These are phyloP conservation scores for Davidsoniella australis DNA, from an alignment of 2,329 filamentous ascomycete species.

Conservation along the genomic window DNA sequence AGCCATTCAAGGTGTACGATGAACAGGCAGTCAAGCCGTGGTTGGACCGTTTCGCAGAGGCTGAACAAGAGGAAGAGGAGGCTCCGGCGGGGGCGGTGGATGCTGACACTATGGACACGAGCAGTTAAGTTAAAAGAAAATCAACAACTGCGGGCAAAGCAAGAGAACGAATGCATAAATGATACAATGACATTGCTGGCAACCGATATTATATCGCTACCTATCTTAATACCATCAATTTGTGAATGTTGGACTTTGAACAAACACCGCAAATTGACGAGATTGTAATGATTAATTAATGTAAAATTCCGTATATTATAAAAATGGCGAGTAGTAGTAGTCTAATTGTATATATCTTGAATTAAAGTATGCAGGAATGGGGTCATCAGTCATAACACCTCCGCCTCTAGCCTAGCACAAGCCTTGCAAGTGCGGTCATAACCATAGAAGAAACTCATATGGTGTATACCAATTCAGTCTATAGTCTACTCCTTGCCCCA, in stretches of 20 bases:
- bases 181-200: not conserved
- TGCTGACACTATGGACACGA: conserved; percentile 17
- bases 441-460: not conserved
- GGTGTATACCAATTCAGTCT: not conserved
- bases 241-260: too few relatives aligned
- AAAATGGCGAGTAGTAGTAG: not conserved
- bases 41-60: conserved; percentile 56
- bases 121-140: conserved; percentile 16
- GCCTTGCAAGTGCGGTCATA: too few relatives aligned
- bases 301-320: not conserved
- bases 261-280: too few relatives aligned
- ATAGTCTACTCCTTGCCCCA: conserved; percentile 50
- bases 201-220: not conserved
- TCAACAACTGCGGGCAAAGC: conserved; percentile 10
- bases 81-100: conserved; percentile 23
- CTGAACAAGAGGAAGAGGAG: conserved; percentile 24
- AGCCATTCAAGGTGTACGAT: conserved; percentile 83
- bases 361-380: too few relatives aligned
- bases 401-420: too few relatives aligned
- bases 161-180: not conserved
- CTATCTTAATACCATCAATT: not conserved
- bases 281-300: too few relatives aligned
- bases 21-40: conserved; percentile 72
- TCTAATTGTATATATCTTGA: not conserved
- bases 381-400: too few relatives aligned